These are phyloP conservation scores for Sporothrix humicola DNA, from an alignment of 2,329 filamentous ascomycete species.

Conservation along the genomic window DNA sequence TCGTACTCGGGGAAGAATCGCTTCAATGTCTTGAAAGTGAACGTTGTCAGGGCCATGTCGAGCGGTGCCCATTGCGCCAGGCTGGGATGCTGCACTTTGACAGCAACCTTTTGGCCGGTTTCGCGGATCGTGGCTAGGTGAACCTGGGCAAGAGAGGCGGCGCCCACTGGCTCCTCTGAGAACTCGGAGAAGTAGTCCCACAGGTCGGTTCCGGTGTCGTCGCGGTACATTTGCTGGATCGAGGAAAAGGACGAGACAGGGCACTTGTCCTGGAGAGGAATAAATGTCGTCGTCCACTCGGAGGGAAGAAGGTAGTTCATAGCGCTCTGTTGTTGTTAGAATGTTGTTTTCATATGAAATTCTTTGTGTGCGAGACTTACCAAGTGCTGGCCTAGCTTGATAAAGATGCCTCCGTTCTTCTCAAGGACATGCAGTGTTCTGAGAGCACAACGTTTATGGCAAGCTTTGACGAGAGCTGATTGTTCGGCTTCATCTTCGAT, in stretches of 20 bases:
- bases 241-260: constrained; percentile 89
- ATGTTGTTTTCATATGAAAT: too few relatives aligned
- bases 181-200: constrained; percentile 88
- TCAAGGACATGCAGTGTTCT: constrained; percentile 86
- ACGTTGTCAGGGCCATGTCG: constrained; percentile 83
- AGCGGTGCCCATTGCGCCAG: constrained; percentile 89
- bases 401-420: constrained; percentile 97
- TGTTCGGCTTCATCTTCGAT: constrained; percentile 67
- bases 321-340: constrained; percentile 65
- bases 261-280: constrained; percentile 94
- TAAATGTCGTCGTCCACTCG: constrained; percentile 95
- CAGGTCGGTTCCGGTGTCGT: constrained; percentile 79
- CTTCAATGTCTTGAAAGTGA: constrained; percentile 89
- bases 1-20: constrained; percentile 97
- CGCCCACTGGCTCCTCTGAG: constrained; percentile 78
- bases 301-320: constrained; percentile 91
- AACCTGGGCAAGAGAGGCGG: constrained; percentile 92
- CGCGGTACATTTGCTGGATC: constrained; percentile 82
- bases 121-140: constrained; percentile 84
- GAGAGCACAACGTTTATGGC: constrained; percentile 90
- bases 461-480: constrained; percentile 73
- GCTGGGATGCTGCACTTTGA: constrained; percentile 93
- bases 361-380: constrained; percentile 48
- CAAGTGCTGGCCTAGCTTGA: constrained; percentile 95
- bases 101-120: constrained; percentile 84